These are phyloP conservation scores for Endocalyx cinctus DNA, from an alignment of 2,329 filamentous ascomycete species.

Conservation along the genomic window DNA sequence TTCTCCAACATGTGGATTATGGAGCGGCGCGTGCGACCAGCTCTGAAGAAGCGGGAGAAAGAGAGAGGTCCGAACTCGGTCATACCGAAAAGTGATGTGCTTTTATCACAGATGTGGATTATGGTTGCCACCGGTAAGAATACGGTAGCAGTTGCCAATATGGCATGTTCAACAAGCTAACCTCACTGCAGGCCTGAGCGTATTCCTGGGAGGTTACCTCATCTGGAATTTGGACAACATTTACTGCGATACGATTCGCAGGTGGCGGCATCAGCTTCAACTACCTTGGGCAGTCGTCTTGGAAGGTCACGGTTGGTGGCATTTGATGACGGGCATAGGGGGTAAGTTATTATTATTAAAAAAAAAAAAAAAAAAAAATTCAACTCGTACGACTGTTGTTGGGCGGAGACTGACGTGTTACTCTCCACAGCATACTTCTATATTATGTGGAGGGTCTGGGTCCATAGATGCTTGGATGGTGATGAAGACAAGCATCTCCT, in stretches of 20 bases:
- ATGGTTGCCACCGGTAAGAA: constrained; percentile 58
- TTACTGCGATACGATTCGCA: constrained; percentile 63
- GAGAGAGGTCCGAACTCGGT: constrained; percentile 38
- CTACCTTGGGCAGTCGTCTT: constrained; percentile 77
- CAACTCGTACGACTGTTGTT: constrained; percentile 9
- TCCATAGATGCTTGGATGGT: constrained; percentile 70
- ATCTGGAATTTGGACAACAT: constrained; percentile 78
- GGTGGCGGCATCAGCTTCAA: constrained; percentile 63
- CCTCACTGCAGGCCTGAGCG: constrained; percentile 59
- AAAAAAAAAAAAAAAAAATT: constrained; percentile 2
- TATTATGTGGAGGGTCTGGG: constrained; percentile 79
- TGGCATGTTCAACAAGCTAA: neutral
- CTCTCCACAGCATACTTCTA: constrained; percentile 65
- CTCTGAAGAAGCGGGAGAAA: constrained; percentile 38
- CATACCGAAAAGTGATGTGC: constrained; percentile 22
- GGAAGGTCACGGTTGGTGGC: constrained; percentile 50
- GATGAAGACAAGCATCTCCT: constrained; percentile 67
- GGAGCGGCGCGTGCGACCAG: constrained; percentile 46
- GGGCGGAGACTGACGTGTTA: too few relatives aligned
- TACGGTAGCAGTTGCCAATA: neutral
- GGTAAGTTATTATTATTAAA: too few relatives aligned
- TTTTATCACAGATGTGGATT: constrained; percentile 65
- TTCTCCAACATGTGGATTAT: constrained; percentile 73
- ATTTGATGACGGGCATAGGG: constrained; percentile 75
- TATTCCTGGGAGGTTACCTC: constrained; percentile 70